A percentile compares a stretch with the other conserved stretches of the same genome.
These are phyloP conservation scores for Boletus tylopilopsis DNA, from an alignment of 768 basidiomycete species.

Conservation along the genomic window DNA sequence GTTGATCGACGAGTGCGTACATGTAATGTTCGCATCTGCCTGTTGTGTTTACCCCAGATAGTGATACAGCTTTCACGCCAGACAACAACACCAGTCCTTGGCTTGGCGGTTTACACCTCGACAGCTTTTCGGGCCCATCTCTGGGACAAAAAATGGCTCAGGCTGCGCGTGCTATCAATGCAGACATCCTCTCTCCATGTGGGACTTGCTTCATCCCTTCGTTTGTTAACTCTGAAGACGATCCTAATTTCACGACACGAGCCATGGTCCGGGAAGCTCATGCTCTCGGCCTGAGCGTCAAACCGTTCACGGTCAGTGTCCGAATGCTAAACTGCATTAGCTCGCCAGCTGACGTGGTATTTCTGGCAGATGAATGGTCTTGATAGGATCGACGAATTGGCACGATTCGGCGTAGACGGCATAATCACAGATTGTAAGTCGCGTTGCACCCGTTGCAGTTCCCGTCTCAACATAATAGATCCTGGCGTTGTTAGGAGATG, in stretches of 20 bases:
- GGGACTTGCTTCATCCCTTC: constrained; percentile 40
- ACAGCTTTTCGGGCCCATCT: constrained; percentile 60
- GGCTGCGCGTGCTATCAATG: constrained; percentile 62
- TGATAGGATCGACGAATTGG: constrained; percentile 56
- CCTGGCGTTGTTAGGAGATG: constrained; percentile 56
- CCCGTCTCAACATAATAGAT: constrained; percentile 29
- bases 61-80: constrained; percentile 39
- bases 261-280: constrained; percentile 70
- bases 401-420: constrained; percentile 64
- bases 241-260: constrained; percentile 58
- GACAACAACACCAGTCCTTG: constrained; percentile 53
- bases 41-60: constrained; percentile 13
- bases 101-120: constrained; percentile 64
- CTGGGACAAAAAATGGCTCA: constrained; percentile 57
- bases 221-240: constrained; percentile 41
- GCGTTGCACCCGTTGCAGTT: neutral
- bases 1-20: constrained; percentile 56
- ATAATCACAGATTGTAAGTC: constrained; percentile 68
- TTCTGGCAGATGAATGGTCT: constrained; percentile 53
- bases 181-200: constrained; percentile 62
- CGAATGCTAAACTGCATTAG: neutral
- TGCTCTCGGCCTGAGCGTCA: constrained; percentile 55
- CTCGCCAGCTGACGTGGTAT: neutral
- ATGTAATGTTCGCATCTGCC: neutral
- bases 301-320: constrained; percentile 68